Base-by-base conservation (phyloP, 768 basidiomycete genomes). In the Agrocybe praecox region DNA sequence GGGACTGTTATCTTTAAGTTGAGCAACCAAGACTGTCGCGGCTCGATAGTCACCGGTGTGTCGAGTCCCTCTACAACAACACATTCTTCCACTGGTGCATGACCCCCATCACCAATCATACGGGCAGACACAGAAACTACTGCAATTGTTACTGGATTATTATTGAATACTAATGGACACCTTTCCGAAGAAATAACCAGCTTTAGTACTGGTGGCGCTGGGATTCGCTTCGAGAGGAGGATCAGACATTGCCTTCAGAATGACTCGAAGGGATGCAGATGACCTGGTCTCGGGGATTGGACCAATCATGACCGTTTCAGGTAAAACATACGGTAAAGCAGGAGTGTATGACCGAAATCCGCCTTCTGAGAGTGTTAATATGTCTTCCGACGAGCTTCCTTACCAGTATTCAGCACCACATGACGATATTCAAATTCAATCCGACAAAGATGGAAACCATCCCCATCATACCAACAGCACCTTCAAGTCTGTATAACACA, bases 151-250 rank as follows among this genome's bases (percentile, higher is more conserved):
- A 76, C 63, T 14, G 72, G 57, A 50, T 74, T 66, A 52, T 76
- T 76, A 57, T 77, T 77, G 64, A 76, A 75, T n/a, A n/a, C n/a
- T n/a, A 9, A 73, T 67, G 0, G 74, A 72, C 15, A 76, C 62
- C 6, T 65, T 64, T 2, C 75, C 76, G 2, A 62, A 57, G 49
- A 74, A 75, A 53, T 64, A 71, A 52, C 75, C 74, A 29, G 54
- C 40, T 9, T 65, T 53, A 1, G 46, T 51, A 40, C 56, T 59
- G 1, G 68, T 70, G 9, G 64, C 60, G 7, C 71, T 54, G 1
- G 70, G 65, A 58, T 77, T 77, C 23, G 74, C 71, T 6, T 57
- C 55, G 5, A 77, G 67, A 6, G 75, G 73, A 15, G 74, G 74
- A 26, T 76, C 72, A 18, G 72, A 72, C 49, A 66, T 62, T 2